These are phyloP conservation scores for Rhizopogon vesiculosus DNA, from an alignment of 768 basidiomycete genomes.

Conservation along the genomic window DNA sequence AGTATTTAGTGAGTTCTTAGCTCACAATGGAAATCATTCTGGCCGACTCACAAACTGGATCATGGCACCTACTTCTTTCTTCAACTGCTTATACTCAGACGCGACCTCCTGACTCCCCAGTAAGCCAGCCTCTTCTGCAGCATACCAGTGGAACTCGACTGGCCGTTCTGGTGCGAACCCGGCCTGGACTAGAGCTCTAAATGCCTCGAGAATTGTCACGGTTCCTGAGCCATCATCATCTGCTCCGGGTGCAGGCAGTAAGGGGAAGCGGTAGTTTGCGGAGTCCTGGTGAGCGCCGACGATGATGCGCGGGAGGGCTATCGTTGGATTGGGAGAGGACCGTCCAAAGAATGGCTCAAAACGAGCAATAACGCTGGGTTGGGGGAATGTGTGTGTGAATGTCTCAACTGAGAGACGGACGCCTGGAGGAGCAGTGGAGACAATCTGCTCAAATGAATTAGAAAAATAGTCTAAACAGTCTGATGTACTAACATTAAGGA, in stretches of 20 bases:
- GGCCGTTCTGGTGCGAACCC: constrained; percentile 62
- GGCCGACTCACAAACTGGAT: constrained; percentile 39
- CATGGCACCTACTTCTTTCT: constrained; percentile 45
- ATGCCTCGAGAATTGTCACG: constrained; percentile 78
- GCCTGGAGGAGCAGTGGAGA: constrained; percentile 7
- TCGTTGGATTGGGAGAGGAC: constrained; percentile 1
- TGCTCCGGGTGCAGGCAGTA: constrained; percentile 42
- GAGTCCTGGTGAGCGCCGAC: constrained; percentile 41
- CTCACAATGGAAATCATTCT: no score
- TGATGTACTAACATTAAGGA: constrained; percentile 5
- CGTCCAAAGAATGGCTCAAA: constrained; percentile 14
- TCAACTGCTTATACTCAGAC: constrained; percentile 40
- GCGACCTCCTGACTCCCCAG: constrained; percentile 43
- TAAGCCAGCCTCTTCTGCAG: constrained; percentile 51
- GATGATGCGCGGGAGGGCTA: constrained; percentile 26
- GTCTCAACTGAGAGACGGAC: constrained; percentile 16
- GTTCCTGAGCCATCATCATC: constrained; percentile 58
- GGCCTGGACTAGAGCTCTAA: constrained; percentile 63
- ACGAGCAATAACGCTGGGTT: constrained; percentile 19
- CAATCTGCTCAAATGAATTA: constrained; percentile 1
- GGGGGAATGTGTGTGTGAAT: constrained; percentile 17
- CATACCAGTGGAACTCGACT: constrained; percentile 84
- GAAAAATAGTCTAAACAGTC: background rate
- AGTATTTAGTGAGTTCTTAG: constrained; percentile 30
- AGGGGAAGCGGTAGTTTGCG: constrained; percentile 34